Evolutionary conservation across 2,329 filamentous ascomycete species (phyloP).

Genomic region (Zopfia rhizophila): DNA sequence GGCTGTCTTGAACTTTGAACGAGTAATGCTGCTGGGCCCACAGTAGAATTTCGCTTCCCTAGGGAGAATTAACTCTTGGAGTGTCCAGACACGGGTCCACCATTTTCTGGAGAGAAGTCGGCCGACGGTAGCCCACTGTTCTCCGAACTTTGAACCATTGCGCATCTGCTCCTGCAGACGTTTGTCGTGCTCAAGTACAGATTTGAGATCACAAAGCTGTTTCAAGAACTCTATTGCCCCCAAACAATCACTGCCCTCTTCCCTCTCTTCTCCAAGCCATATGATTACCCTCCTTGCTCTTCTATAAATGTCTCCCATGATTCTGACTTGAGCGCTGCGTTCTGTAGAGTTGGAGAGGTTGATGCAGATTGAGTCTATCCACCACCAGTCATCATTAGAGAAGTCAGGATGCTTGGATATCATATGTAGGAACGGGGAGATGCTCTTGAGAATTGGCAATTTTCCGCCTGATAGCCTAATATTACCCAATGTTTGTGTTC

Average conservation of each 20-base stretch:
- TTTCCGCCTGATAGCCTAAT: slow-evolving; percentile 22
- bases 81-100: slow-evolving; percentile 43
- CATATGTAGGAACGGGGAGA: slow-evolving; percentile 37
- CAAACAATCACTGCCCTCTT: slow-evolving; percentile 32
- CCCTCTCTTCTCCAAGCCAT: slow-evolving; percentile 38
- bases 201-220: slow-evolving; percentile 30
- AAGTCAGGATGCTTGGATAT: slow-evolving; percentile 34
- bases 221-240: slow-evolving; percentile 38
- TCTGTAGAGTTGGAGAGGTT: slow-evolving; percentile 38
- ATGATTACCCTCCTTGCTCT: slow-evolving; percentile 31
- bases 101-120: slow-evolving; percentile 37
- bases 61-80: slow-evolving; percentile 44
- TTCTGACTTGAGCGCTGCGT: slow-evolving; percentile 40
- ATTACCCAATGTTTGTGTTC: slow-evolving; percentile 16
- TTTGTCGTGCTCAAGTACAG: slow-evolving; percentile 18
- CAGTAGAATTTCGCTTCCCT: slow-evolving; percentile 40
- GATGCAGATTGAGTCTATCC: slow-evolving; percentile 45
- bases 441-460: slow-evolving; percentile 32
- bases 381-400: slow-evolving; percentile 38
- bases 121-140: slow-evolving; percentile 34
- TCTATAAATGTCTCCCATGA: slow-evolving; percentile 46
- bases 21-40: slow-evolving; percentile 31
- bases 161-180: slow-evolving; percentile 29
- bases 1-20: slow-evolving; percentile 38
- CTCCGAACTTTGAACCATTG: slow-evolving; percentile 24